Percentiles rank a stretch among this genome's conserved stretches.
Conservation (phyloP, 768 basidiomycete genomes). For the Crepidotus variabilis region DNA sequence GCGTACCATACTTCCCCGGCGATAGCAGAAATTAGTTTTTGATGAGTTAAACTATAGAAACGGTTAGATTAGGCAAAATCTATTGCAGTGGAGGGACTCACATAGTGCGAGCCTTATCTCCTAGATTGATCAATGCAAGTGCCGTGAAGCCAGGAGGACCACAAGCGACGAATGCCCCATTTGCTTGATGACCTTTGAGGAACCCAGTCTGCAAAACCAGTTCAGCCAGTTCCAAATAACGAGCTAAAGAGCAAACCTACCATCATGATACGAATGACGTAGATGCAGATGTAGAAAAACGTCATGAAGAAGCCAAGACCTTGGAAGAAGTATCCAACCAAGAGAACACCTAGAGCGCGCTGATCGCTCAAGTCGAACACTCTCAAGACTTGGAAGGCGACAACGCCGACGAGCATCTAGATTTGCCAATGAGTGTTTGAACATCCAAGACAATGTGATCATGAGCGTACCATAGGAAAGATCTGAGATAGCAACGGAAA, state of each 20-base stretch:
- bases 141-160: constrained; percentile 50
- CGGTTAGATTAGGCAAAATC: neutral
- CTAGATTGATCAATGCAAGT: constrained; percentile 41
- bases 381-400: constrained; percentile 39
- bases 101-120: constrained; percentile 33
- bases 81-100: constrained; percentile 14
- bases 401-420: constrained; percentile 46
- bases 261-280: constrained; percentile 41
- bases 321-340: constrained; percentile 46
- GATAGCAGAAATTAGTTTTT: constrained; percentile 29
- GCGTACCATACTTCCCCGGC: constrained; percentile 47
- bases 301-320: constrained; percentile 48
- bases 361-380: constrained; percentile 31
- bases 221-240: neutral
- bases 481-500: constrained; percentile 11
- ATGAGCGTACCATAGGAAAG: constrained; percentile 22
- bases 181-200: constrained; percentile 44
- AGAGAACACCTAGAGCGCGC: constrained; percentile 36
- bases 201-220: constrained; percentile 35
- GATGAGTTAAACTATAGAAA: constrained; percentile 24
- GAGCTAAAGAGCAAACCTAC: constrained; percentile 16
- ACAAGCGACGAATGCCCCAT: constrained; percentile 43
- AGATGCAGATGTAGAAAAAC: constrained; percentile 47
- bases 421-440: neutral
- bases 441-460: constrained; percentile 10